Evolutionary conservation across 768 basidiomycete species (phyloP), one percentile per base, ranked within the genome.

Genomic region (Rubroboletus satanas): DNA sequence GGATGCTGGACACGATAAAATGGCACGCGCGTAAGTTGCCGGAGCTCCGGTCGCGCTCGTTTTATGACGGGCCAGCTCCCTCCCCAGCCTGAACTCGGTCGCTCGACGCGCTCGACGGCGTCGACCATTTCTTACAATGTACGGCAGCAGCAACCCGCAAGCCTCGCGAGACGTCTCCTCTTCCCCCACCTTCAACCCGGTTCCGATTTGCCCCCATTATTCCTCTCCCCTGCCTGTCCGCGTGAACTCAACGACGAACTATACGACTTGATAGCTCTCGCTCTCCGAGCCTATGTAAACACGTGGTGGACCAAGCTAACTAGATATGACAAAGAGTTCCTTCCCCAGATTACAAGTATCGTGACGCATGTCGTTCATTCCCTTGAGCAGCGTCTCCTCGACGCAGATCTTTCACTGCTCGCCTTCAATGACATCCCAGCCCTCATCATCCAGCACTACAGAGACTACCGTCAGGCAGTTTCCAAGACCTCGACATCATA

Each of bases 221-320:
- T 88, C 53, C 67, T 73, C 28, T 71, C 79, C 0, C 71, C 75
- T 0, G 52, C 64, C 12, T 74, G 74, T 9, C 71, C 78, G 0
- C 75, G 77, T 23, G 83, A 88, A 45, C 79, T 93, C 55, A 78
- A 80, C 52, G 75, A 78, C 6, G 69, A 71, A 55, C 65, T 45
- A 7, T 92, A 93, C 64, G 87, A 93, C 70, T 77, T 92, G 54
- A 76, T 92, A 32, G 90, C 92, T 0, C 84, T 93, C 54, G 80
- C 84, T 10, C 77, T 94, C 23, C 80, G 91, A 33, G 90, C 90
- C 7, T 88, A 79, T 63, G 82, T 94, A 36, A 81, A 83, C 45
- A 86, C 88, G 2, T 94, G 91, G 92, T 94, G 91, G 88, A 77
- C 87, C 32, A 89, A 83, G 63, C 78, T 93, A 50, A 82, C 90